These are phyloP conservation scores for Skeletonema potamos DNA, from an alignment of 108 stramenopile species.

Conservation along the genomic window DNA sequence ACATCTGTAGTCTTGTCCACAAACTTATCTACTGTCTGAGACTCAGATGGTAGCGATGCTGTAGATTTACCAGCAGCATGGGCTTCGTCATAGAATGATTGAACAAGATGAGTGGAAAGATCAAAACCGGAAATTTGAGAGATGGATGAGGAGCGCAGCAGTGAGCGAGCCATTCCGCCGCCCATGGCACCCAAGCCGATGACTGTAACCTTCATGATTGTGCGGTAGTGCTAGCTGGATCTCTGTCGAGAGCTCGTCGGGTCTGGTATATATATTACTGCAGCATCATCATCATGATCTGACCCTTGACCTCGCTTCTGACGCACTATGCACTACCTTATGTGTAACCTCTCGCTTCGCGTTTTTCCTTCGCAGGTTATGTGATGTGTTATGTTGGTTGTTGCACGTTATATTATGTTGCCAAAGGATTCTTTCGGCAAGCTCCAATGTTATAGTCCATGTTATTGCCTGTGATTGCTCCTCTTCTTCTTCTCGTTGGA, in stretches of 20 bases:
- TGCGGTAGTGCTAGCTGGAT: too few species aligned
- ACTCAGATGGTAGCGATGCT: neutral
- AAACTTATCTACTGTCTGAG: constrained; percentile 15
- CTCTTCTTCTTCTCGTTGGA: neutral
- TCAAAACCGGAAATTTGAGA: constrained; percentile 53
- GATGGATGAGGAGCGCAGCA: constrained; percentile 47
- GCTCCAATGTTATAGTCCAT: neutral
- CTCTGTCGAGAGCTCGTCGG: too few species aligned
- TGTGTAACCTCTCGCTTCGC: too few species aligned
- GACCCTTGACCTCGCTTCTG: too few species aligned
- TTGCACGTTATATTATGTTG: too few species aligned
- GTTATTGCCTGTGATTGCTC: too few species aligned
- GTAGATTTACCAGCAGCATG: constrained; percentile 38
- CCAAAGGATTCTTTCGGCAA: too few species aligned
- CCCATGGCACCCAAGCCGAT: constrained; percentile 81
- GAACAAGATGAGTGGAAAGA: constrained; percentile 29
- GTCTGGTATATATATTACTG: too few species aligned
- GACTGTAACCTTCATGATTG: constrained; percentile 39
- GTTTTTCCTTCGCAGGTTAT: too few species aligned
- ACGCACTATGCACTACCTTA: too few species aligned
- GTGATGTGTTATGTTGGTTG: too few species aligned
- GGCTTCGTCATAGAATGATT: constrained; percentile 53
- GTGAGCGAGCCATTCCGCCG: constrained; percentile 75
- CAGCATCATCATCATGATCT: too few species aligned
- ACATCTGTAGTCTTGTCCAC: constrained; percentile 46